A percentile compares a stretch with the other conserved stretches of the same genome.
phyloP scores from a whole-genome alignment of 257 asterid genomes.

The Penstemon davidsonii region DNA sequence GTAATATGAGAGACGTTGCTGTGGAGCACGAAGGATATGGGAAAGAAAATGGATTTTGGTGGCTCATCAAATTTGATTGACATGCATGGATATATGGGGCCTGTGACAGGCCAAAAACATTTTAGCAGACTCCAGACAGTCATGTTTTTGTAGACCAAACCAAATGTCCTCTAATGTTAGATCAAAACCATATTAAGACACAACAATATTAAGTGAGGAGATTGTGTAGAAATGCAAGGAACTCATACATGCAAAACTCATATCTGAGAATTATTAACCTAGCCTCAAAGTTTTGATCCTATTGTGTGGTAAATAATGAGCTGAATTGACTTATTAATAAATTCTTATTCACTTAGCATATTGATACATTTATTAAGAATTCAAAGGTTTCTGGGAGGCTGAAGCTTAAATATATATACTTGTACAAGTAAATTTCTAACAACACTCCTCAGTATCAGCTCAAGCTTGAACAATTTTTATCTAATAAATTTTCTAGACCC shows the following conservation, averaged over 20 bases:
- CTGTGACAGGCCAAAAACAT: background rate
- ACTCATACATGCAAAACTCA: background rate
- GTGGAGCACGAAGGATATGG: too few species aligned
- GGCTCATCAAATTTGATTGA: background rate
- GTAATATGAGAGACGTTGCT: background rate
- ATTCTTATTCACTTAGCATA: slow-evolving; percentile 1
- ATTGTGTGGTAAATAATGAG: background rate
- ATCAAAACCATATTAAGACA: slow-evolving; percentile 1
- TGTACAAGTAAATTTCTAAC: background rate
- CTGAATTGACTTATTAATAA: slow-evolving; percentile 1
- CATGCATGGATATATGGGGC: background rate
- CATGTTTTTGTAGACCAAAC: background rate
- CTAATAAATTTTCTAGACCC: background rate
- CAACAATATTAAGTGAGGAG: background rate
- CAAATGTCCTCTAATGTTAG: slow-evolving; percentile 4
- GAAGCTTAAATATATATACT: background rate
- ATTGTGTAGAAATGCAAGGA: background rate
- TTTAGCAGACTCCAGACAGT: background rate
- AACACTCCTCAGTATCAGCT: background rate
- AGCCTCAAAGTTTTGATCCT: background rate
- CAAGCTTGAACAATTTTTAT: background rate
- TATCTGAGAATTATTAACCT: background rate
- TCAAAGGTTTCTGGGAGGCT: background rate
- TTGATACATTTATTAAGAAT: slow-evolving; percentile 2
- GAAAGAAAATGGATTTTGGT: background rate